Base-by-base conservation (phyloP, 2,329 filamentous ascomycete species). In the Hymenoscyphus albidus region DNA sequence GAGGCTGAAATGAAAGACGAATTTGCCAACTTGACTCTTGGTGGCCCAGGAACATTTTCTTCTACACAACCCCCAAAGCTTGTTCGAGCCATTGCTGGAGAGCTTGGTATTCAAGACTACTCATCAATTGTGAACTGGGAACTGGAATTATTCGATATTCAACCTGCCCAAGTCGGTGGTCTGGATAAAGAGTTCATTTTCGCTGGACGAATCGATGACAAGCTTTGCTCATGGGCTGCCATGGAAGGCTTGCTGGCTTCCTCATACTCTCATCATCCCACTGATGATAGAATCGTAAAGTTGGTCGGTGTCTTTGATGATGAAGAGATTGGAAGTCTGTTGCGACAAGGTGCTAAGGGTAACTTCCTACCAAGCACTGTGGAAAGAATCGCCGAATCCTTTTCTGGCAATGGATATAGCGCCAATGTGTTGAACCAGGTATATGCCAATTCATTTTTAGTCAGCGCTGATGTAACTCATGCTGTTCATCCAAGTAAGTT, bases 271-370 rank as follows among this genome's bases (percentile, higher is more conserved):
- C 85, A 88, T 31, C 80, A 84, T 5, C 80, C 81, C 39, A 80
- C 83, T 0, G 76, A 80, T 10, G 84, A 89, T 66, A 84, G 88
- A n/a, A 85, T 89, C 62, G 87, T 98, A 77, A 96, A 96, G 78
- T 82, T 97, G 63, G 91, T 95, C 42, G 93, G 90, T n/a, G 88
- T 97, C 72, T 98, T 98, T 74, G 95, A 98, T 75, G 91, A 97
- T 73, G 95, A 99, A 77, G 95, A 99, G 77, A 96, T 99, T 67
- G 95, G 95, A 66, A 96, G 91, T 32, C 82, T 92, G 9, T 86
- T 97, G 60, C 90, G 94, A 63, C 94, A 98, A 79, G 95, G 95
- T 66, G 95, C 95, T 5, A 84, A 85, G 62, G 88, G 91, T 63
- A 98, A 97, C 80, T 96, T 97, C 80, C 83, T 98, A 64, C 90